Evolutionary conservation across 495 filamentous ascomycete species (phyloP), one percentile per base, ranked within the genome.

Genomic region (Cladorrhinum samala): DNA sequence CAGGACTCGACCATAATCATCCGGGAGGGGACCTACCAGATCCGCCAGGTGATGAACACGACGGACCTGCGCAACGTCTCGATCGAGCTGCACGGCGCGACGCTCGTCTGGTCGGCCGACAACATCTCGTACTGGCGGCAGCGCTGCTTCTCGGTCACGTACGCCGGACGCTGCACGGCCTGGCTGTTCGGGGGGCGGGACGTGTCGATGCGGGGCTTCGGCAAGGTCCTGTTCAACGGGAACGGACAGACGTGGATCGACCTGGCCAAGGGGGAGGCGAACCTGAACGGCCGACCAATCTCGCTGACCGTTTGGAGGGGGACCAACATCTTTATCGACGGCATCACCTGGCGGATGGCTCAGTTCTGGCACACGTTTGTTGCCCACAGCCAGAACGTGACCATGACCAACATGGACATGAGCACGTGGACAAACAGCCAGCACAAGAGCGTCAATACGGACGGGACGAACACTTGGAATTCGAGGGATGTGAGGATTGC

Each of bases 361-460:
- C 69, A 74, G 52, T 74, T 74, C 58, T 74, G 71, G 71, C 71
- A 74, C 42, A 74, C 69, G 2, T 74, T 74, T 52, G 45, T 71
- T 13, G 71, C 71, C 6, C 58, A 74, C 46, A 64, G 59, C 53
- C 58, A 70, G 61, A 74, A 74, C 36, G 62, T 74, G 45, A 74
- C 70, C 25, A 71, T 72, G 67, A 74, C 70, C 18, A 74, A 74
- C 52, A 59, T 74, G 4, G 66, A 69, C 18, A 74, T 74, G 72
- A 62, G 66, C 39, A 59, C 72, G 7, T 61, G 58, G 16, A 66
- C 60, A 38, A 64, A 58, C 42, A 68, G 57, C 40, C 55, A 59
- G 52, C 67, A 62, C 61, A 68, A 56, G 43, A 63, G 67, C 13
- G 67, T 70, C 5, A 74, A 74, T 45, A 74, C 71, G 7, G 71